Evolutionary conservation across 169 alveolate species (phyloP).

Genomic region (Eimeria mitis): DNA sequence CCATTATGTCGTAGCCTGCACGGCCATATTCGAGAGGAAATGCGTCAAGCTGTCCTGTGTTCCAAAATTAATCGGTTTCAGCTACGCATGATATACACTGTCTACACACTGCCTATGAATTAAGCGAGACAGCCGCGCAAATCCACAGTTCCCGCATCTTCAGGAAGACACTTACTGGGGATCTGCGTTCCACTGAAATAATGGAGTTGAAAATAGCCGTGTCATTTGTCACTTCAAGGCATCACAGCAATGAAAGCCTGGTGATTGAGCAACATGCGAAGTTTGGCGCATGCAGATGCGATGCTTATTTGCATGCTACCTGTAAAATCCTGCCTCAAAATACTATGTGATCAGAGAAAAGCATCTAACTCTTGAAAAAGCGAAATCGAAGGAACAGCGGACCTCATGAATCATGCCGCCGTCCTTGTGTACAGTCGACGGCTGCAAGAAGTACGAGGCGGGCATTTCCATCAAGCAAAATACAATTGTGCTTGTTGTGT

Average conservation of each 20-base stretch:
- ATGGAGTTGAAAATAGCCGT: background rate
- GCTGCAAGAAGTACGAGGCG: background rate
- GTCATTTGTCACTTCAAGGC: background rate
- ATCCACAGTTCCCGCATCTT: too few species aligned
- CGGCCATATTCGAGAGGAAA: too few species aligned
- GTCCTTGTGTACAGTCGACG: background rate
- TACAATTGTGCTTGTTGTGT: background rate
- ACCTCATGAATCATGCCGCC: background rate
- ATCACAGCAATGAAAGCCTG: background rate
- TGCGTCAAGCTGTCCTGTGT: too few species aligned
- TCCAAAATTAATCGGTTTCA: too few species aligned
- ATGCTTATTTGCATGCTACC: background rate
- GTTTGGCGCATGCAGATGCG: background rate
- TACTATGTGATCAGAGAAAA: background rate
- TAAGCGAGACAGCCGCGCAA: too few species aligned
- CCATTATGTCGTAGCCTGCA: too few species aligned
- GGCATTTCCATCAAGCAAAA: background rate
- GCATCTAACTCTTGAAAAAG: background rate
- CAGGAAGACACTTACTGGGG: background rate
- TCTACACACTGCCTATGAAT: too few species aligned
- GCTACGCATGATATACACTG: too few species aligned
- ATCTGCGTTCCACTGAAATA: background rate
- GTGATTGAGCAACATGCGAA: background rate
- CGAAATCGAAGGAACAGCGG: background rate
- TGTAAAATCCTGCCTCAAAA: background rate